phyloP scores from a whole-genome alignment of 768 basidiomycete species.

The Podaxis rugospora region DNA sequence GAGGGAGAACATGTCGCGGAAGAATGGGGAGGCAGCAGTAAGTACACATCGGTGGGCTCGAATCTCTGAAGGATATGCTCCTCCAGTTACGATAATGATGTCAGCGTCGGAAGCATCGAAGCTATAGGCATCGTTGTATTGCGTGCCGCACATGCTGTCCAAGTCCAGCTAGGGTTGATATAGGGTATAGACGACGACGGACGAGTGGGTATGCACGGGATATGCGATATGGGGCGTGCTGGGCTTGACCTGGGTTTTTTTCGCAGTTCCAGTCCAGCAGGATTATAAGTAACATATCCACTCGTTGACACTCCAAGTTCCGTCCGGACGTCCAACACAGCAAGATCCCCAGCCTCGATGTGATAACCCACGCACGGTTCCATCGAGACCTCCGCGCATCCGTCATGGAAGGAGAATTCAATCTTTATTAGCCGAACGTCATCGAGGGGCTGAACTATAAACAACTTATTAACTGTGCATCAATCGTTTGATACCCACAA shows the following conservation, averaged over 20 bases:
- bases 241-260: not conserved
- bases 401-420: not conserved
- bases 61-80: slow-evolving; percentile 40
- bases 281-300: slow-evolving; percentile 4
- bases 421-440: not conserved
- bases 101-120: slow-evolving; percentile 42
- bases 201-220: not conserved
- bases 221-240: not conserved
- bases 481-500: not conserved
- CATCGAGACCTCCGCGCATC: not conserved
- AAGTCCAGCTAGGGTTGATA: not conserved
- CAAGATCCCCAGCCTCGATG: not conserved
- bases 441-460: not conserved
- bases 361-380: slow-evolving; percentile 2
- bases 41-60: slow-evolving; percentile 61
- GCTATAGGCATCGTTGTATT: not conserved
- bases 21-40: slow-evolving; percentile 62
- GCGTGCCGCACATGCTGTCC: not conserved
- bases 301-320: not conserved
- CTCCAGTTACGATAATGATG: slow-evolving; percentile 42
- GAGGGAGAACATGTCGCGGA: slow-evolving; percentile 64
- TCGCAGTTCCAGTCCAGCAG: not conserved
- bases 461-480: not conserved
- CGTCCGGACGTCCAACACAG: slow-evolving; percentile 3
- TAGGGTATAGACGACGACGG: not conserved